These are phyloP conservation scores for Forsythia suspensa DNA, from an alignment of 257 asterid species.

Conservation along the genomic window DNA sequence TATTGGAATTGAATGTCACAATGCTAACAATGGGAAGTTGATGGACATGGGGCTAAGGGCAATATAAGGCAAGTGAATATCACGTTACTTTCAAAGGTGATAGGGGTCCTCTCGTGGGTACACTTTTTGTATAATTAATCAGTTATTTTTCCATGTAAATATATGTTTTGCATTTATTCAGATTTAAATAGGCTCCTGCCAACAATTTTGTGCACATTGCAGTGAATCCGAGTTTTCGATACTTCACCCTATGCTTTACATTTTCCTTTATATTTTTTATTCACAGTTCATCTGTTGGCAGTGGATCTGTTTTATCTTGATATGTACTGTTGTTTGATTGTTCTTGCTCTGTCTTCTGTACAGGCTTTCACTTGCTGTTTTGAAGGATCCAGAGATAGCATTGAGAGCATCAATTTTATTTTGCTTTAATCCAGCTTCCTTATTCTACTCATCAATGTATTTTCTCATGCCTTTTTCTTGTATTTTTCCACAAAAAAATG, in stretches of 20 bases:
- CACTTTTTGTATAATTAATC: background rate
- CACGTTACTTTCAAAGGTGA: background rate
- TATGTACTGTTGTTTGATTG: background rate
- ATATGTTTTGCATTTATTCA: background rate
- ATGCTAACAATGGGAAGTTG: background rate
- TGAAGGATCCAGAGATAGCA: conserved; percentile 72
- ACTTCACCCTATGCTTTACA: background rate
- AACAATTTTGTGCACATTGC: background rate
- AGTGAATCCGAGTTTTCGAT: background rate
- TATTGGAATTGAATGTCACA: background rate
- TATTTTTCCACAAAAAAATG: conserved; percentile 6
- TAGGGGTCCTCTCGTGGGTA: background rate
- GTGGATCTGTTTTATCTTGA: background rate
- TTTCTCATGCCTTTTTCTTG: conserved; percentile 28
- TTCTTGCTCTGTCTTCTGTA: conserved; percentile 12
- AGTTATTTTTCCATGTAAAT: background rate
- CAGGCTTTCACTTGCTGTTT: conserved; percentile 74
- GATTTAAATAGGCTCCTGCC: background rate
- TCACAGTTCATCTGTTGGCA: conserved; percentile 2
- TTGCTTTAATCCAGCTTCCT: conserved; percentile 95
- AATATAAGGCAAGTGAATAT: background rate
- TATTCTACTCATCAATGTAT: conserved; percentile 94
- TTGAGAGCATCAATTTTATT: conserved; percentile 81
- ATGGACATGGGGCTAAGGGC: background rate
- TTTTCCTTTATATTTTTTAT: background rate